Evolutionary conservation across 2,329 filamentous ascomycete species (phyloP), one percentile per base, ranked within the genome.

Genomic region (Harringtonia lauricola): DNA sequence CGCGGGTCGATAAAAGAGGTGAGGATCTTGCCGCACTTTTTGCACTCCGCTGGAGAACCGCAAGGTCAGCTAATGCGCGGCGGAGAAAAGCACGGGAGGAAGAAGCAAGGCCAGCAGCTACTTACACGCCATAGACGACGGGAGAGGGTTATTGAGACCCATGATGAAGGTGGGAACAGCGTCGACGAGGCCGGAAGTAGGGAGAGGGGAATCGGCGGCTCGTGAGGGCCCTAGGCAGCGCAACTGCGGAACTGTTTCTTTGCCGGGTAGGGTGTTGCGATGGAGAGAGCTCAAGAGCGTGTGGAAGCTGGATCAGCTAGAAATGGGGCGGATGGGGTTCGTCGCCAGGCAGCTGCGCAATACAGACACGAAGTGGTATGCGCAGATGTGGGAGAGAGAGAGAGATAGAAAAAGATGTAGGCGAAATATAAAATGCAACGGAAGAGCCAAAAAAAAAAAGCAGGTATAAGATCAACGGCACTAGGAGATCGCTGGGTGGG

Each of bases 1-100:
- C 81, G 78, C 18, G 92, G 92, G 60, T 96, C 92, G 60, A 96
- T 77, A 62, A 98, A 98, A 13, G 89, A 94, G 37, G 85, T 78
- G 54, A 98, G 76, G 57, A 96, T 96, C 72, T 94, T 95, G 59
- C 85, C 85, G 60, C 88, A 92, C 67, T 98, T 98, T 64, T 84
- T 92, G 69, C 92, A 96, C 70, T 98, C 92, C 70, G 87, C 90
- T 95, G 64, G 54, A 43, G 29, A 24, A 13, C 5, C 7, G 24
- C 28, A 36, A 33, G 18, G 41, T 45, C 37, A 45, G 46, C 39
- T 10, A 12, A 10, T 10, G 7, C 13, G 22, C 17, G 7, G 24
- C 24, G 24, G 10, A 26, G 10, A 10, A 26, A 10, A 26, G 19
- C 21, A 15, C 17, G 30, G 19, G 36, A 28, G 41, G 13, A 19